Base-by-base conservation (phyloP, 139 green algal species). In the Chlorella sp. region DNA sequence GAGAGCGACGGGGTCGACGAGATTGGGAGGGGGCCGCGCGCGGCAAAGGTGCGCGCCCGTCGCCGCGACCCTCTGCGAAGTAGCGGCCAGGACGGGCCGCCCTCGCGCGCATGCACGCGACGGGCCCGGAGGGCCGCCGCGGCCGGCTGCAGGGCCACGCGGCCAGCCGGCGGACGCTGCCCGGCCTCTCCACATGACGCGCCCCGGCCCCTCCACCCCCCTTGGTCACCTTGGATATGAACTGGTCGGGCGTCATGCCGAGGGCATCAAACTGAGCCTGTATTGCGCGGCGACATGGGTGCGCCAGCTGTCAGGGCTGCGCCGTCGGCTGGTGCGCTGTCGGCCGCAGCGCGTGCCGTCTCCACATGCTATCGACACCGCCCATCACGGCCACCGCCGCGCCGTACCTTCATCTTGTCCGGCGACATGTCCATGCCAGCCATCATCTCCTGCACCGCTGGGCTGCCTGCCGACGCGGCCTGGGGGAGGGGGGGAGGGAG, bases 161-260 rank as follows among this genome's bases (percentile, higher is more conserved):
- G n/a, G n/a, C n/a, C n/a, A n/a, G n/a, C n/a, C n/a, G n/a, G n/a
- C n/a, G n/a, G n/a, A n/a, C n/a, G n/a, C n/a, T n/a, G n/a, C n/a
- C n/a, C n/a, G n/a, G n/a, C n/a, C n/a, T n/a, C n/a, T n/a, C n/a
- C n/a, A n/a, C n/a, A n/a, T n/a, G n/a, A n/a, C n/a, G n/a, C n/a
- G n/a, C n/a, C n/a, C n/a, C n/a, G n/a, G n/a, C n/a, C n/a, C n/a
- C n/a, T n/a, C 14, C 53, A 14, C 19, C 45, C n/a, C 17, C 50
- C 36, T 38, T 9, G 17, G 51, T 2, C 35, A 87, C 82, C 81
- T 92, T 93, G 19, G 71, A 36, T 31, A 95, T 88, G 31, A 97
- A 87, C 35, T 97, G 88, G 72, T 93, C 87, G 2, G 91, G 91
- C 58, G 88, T 90, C 58, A 95, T 85, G 21, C 92, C 92, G 76